These are phyloP conservation scores for Aspergillus sclerotialis DNA, from an alignment of 2,329 filamentous ascomycete species.

Conservation along the genomic window DNA sequence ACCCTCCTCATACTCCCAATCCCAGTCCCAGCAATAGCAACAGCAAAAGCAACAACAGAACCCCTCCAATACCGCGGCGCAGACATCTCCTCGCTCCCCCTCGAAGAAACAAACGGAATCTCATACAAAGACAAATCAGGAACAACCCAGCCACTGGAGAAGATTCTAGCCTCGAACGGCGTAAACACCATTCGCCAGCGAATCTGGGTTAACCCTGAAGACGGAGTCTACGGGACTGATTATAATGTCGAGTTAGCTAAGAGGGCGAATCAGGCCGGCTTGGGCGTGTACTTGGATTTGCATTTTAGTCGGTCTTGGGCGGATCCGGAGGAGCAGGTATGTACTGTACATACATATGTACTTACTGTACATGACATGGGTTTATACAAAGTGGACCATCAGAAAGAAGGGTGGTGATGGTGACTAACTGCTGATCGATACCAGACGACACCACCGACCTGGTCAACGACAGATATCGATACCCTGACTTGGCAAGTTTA, in stretches of 20 bases:
- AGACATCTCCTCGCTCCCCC: slow-evolving; percentile 61
- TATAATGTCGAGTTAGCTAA: slow-evolving; percentile 65
- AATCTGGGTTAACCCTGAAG: slow-evolving; percentile 62
- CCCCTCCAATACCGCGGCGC: slow-evolving; percentile 59
- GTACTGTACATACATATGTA: slow-evolving; percentile 1
- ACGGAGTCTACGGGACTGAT: slow-evolving; percentile 60
- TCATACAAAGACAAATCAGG: slow-evolving; percentile 54
- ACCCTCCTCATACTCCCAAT: too few relatives aligned
- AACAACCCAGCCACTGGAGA: slow-evolving; percentile 50
- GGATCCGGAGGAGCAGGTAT: slow-evolving; percentile 55
- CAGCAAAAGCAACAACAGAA: too few relatives aligned
- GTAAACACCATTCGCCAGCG: slow-evolving; percentile 66
- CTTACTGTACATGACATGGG: not conserved
- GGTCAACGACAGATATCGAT: slow-evolving; percentile 52
- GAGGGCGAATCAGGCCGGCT: slow-evolving; percentile 55
- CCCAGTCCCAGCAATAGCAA: too few relatives aligned
- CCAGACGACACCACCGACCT: slow-evolving; percentile 52
- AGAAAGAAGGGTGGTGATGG: too few relatives aligned
- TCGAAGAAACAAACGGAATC: slow-evolving; percentile 57
- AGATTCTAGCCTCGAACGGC: slow-evolving; percentile 54
- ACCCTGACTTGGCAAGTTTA: slow-evolving; percentile 57
- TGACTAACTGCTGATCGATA: slow-evolving; percentile 1
- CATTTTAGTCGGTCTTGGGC: slow-evolving; percentile 67
- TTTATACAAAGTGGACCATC: too few relatives aligned
- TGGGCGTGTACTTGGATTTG: slow-evolving; percentile 57